These are phyloP conservation scores for Kazachstania sp. DNA, from an alignment of 1,139 yeast genomes.

Conservation along the genomic window DNA sequence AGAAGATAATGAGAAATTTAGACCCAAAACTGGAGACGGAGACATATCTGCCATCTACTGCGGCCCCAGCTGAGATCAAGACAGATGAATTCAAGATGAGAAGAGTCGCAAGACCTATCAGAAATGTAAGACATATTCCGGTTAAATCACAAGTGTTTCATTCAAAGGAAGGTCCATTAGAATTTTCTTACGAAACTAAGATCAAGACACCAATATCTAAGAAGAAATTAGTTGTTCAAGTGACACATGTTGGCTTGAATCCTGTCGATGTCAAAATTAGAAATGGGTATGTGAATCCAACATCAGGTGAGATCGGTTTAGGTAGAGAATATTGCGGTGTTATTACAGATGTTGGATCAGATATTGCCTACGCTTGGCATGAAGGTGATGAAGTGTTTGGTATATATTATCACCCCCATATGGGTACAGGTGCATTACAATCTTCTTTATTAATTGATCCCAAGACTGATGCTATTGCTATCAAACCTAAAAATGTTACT, in stretches of 20 bases:
- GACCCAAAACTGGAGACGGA: constrained; percentile 15
- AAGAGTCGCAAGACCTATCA: constrained; percentile 36
- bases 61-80: constrained; percentile 20
- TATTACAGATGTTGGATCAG: constrained; percentile 49
- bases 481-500: constrained; percentile 42
- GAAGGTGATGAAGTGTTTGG: constrained; percentile 66
- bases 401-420: constrained; percentile 35
- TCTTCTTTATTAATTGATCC: constrained; percentile 44
- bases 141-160: constrained; percentile 33
- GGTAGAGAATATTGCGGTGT: constrained; percentile 67
- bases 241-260: constrained; percentile 36
- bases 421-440: constrained; percentile 44
- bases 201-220: constrained; percentile 37
- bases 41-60: constrained; percentile 9
- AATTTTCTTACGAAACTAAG: constrained; percentile 35
- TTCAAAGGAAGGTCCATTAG: constrained; percentile 32
- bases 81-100: constrained; percentile 19
- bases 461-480: constrained; percentile 33
- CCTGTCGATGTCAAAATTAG: constrained; percentile 56
- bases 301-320: constrained; percentile 43
- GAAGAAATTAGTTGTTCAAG: constrained; percentile 48
- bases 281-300: constrained; percentile 31
- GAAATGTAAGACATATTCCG: constrained; percentile 35
- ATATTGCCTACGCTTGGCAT: constrained; percentile 34
- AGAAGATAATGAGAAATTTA: constrained; percentile 5